Evolutionary conservation across 306 rosid species (phyloP), one percentile per base, ranked within the genome.

Genomic region (Lagenaria siceraria): DNA sequence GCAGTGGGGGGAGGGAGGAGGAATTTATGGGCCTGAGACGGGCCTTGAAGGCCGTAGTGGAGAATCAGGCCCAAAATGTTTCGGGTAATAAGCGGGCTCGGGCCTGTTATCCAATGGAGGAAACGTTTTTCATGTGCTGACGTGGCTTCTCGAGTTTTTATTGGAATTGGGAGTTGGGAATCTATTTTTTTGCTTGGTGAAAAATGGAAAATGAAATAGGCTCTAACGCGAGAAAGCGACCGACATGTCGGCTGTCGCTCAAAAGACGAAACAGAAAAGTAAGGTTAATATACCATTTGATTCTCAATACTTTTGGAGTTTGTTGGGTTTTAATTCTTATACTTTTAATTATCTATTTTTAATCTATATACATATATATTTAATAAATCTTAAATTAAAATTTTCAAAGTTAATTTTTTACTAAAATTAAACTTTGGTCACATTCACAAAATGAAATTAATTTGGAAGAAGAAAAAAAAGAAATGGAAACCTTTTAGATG

Each of bases 1-100:
- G 33, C 0, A 29, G n/a, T 0, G 22, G 58, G 15, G 15, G 22
- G 22, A 74, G 82, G 58, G 87, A 83, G 46, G 84, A 78, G 38
- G 87, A 82, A 43, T 71, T 81, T 48, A 62, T 76, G 55, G 87
- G 82, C 46, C 74, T 94, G 82, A 90, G 87, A 54, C 89, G 94
- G 88, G 96, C 96, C 51, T 88, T 94, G 87, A 90, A 70, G 60
- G 94, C 94, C 5, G 90, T 94, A 18, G 85, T 89, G 4, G 94
- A 94, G 82, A 87, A 94, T 81, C 87, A 92, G 89, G 87, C 85
- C 77, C 86, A 75, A 1, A 46, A 5, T 49, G 8, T 72, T 0
- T 27, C 80, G 75, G 88, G 93, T 40, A 82, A 48, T 15, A 93
- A 93, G 75, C 90, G 92, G 86, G 87, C 81, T 48, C 83, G 90